Conservation (phyloP, 2,329 filamentous ascomycete species). For the Neofusicoccum cordaticola region DNA sequence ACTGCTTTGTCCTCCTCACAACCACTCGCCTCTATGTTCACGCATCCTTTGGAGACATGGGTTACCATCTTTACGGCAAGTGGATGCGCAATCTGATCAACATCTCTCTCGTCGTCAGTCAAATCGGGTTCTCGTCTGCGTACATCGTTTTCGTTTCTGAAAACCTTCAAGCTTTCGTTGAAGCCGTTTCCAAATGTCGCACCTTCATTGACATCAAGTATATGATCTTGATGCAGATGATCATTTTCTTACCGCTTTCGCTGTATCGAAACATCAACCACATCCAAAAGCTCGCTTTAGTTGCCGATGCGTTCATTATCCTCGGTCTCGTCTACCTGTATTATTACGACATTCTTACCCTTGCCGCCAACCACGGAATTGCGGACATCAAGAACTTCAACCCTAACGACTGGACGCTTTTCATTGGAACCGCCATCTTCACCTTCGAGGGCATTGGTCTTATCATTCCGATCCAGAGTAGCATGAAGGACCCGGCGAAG, state of each 20-base stretch:
- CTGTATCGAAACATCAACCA: conserved; percentile 96
- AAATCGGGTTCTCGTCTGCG: conserved; percentile 90
- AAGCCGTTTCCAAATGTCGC: conserved; percentile 85
- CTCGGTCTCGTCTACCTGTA: conserved; percentile 90
- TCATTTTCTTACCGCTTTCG: conserved; percentile 91
- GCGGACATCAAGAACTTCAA: conserved; percentile 92
- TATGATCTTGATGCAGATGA: conserved; percentile 90
- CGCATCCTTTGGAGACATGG: conserved; percentile 97
- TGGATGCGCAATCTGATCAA: conserved; percentile 89
- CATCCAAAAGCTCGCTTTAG: conserved; percentile 87
- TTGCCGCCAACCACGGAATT: conserved; percentile 68
- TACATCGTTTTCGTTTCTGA: conserved; percentile 97
- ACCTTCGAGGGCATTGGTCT: conserved; percentile 97
- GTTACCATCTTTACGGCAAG: conserved; percentile 83
- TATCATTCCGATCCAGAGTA: conserved; percentile 96
- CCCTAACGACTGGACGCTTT: conserved; percentile 86
- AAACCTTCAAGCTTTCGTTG: conserved; percentile 90
- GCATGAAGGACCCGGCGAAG: conserved; percentile 86
- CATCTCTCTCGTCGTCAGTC: conserved; percentile 87
- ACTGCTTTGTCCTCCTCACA: conserved; percentile 94
- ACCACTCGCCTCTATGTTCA: conserved; percentile 80
- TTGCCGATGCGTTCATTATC: conserved; percentile 92
- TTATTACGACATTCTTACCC: conserved; percentile 88
- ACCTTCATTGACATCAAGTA: conserved; percentile 81
- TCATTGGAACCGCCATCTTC: conserved; percentile 98